Evolutionary conservation across 2,329 filamentous ascomycete species (phyloP), one percentile per base, ranked within the genome.

Genomic region (Aspergillus oerlinghausenensis): DNA sequence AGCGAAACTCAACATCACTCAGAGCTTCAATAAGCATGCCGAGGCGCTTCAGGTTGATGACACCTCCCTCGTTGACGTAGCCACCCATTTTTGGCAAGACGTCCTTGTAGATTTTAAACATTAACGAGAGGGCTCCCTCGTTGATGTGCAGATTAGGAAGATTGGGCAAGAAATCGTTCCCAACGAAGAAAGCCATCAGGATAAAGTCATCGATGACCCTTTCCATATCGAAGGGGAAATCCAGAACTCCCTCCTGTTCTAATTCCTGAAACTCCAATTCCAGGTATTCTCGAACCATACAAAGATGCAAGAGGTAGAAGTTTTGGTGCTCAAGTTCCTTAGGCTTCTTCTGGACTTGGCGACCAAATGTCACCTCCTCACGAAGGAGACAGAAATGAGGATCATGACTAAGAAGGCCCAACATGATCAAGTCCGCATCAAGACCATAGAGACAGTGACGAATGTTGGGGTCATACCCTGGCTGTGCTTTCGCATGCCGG

Each of bases 271-370:
- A 99, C 72, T 99, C 94, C 72, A 97, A 79, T 74, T 97, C 94
- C 67, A 99, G 79, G 70, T 99, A 99, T 77, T 99, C 94, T 70
- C 94, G 86, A 55, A 99, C 94, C 69, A 99, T 94, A 79, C 92
- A 97, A 54, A 99, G 83, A 80, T 99, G 94, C 80, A 99, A 87
- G 52, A 99, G 83, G 72, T 92, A 99, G 77, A 99, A 99, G 71
- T 97, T 99, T 72, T 99, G 95, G 74, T 99, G 94, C 74, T 99
- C 94, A 63, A 99, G 78, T 74, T 99, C 94, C 78, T 96, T 96
- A 45, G 91, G 91, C 76, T 97, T 97, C 64, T 86, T 85, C 74
- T 93, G 89, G 61, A 84, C 89, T 70, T 90, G 86, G 58, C 93
- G 87, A 55, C 94, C 94, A 78, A 99, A 99, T 0, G 93, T 97